phyloP scores from a whole-genome alignment of 306 rosid species.

The Lathyrus tuberosus region DNA sequence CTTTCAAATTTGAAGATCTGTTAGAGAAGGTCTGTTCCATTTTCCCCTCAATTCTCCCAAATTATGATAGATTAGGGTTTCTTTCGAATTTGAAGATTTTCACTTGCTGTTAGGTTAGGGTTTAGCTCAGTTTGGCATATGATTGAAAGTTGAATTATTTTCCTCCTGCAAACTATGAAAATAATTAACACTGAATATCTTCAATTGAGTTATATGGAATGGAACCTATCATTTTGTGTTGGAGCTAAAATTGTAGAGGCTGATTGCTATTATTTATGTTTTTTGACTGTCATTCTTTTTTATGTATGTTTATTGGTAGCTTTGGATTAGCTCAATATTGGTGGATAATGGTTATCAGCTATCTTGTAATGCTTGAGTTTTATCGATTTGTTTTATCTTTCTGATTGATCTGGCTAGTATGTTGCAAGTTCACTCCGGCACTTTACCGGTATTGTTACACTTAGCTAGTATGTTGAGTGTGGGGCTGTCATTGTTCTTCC shows the following conservation, averaged over 20 bases:
- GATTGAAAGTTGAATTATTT: constrained; percentile 1
- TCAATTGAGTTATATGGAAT: constrained; percentile 7
- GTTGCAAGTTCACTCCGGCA: neutral
- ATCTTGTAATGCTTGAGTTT: neutral
- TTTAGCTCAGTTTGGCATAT: neutral
- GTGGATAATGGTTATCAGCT: constrained; percentile 5
- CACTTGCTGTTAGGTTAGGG: constrained; percentile 6
- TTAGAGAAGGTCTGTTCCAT: constrained; percentile 43
- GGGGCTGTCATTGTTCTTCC: neutral
- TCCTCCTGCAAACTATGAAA: neutral
- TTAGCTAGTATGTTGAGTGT: neutral
- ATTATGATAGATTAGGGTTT: constrained; percentile 23
- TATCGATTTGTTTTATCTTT: neutral
- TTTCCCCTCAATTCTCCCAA: constrained; percentile 11
- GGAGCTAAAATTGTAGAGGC: constrained; percentile 11
- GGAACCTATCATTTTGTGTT: neutral
- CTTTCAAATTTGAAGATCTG: no score
- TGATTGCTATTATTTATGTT: neutral
- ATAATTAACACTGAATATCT: neutral
- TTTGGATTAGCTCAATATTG: neutral
- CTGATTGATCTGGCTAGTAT: neutral
- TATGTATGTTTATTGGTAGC: neutral
- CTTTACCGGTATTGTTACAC: neutral
- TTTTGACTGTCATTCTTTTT: neutral
- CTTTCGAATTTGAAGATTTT: constrained; percentile 13